phyloP scores from a whole-genome alignment of 2,329 filamentous ascomycete species.

The Phyllosticta capitalensis region DNA sequence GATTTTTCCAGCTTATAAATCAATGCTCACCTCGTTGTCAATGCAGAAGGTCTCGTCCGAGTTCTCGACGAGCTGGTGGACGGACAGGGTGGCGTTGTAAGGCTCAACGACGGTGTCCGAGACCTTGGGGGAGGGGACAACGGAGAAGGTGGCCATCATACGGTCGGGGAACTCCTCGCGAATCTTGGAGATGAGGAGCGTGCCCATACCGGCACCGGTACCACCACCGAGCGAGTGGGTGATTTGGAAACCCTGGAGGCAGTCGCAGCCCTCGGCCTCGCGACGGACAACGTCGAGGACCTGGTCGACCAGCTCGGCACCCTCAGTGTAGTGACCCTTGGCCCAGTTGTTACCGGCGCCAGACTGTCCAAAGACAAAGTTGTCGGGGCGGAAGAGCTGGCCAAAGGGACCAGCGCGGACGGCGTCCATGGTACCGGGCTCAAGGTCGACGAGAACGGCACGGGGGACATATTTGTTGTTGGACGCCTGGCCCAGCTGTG shows the following conservation, averaged over 20 bases:
- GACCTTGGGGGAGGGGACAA: constrained; percentile 97
- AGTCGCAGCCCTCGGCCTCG: constrained; percentile 98
- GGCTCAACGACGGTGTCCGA: constrained; percentile 99
- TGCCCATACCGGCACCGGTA: constrained; percentile 99
- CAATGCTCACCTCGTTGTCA: constrained; percentile 71
- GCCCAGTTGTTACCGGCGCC: constrained; percentile 99
- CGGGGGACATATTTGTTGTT: constrained; percentile 99
- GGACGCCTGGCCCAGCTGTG: constrained; percentile 54
- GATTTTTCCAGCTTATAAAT: constrained; percentile 6
- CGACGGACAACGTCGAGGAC: constrained; percentile 97
- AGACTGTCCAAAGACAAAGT: constrained; percentile 99
- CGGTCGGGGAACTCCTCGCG: constrained; percentile 99
- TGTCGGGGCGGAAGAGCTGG: constrained; percentile 98
- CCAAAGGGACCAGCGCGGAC: constrained; percentile 97
- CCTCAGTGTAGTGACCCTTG: constrained; percentile 99
- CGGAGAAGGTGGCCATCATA: constrained; percentile 99
- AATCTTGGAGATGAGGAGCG: constrained; percentile 99
- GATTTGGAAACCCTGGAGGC: constrained; percentile 99
- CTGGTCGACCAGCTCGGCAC: constrained; percentile 96
- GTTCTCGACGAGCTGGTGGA: constrained; percentile 99
- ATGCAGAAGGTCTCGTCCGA: constrained; percentile 99
- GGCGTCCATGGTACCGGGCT: constrained; percentile 99
- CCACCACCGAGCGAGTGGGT: constrained; percentile 99
- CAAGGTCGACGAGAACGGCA: constrained; percentile 97
- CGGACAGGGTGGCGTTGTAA: constrained; percentile 98